These are phyloP conservation scores for Aplosporella prunicola DNA, from an alignment of 2,329 filamentous ascomycete genomes.

Conservation along the genomic window DNA sequence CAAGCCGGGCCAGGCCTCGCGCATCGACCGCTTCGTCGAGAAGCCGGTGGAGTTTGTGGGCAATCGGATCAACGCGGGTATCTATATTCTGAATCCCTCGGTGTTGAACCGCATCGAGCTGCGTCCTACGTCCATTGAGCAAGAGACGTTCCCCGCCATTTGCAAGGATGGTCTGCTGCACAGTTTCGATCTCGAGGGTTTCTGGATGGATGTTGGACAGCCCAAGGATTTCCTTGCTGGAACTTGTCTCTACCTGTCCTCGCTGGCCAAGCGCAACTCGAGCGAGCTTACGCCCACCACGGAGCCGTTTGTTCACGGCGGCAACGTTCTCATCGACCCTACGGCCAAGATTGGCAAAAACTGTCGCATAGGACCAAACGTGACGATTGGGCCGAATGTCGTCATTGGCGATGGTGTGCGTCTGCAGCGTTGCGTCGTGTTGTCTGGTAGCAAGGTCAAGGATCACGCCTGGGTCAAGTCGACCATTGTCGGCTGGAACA, in stretches of 20 bases:
- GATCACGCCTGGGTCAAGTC: conserved; percentile 99
- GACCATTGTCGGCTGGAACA: conserved; percentile 98
- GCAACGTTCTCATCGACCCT: conserved; percentile 92
- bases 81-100: conserved; percentile 94
- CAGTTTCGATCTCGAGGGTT: conserved; percentile 92
- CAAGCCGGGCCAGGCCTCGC: conserved; percentile 80
- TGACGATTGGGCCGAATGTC: conserved; percentile 88
- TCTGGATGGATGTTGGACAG: conserved; percentile 99
- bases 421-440: conserved; percentile 82
- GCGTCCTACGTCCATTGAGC: conserved; percentile 93
- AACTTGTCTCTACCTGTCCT: conserved; percentile 92
- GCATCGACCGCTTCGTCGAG: conserved; percentile 98
- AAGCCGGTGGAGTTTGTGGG: conserved; percentile 98
- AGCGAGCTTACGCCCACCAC: conserved; percentile 67
- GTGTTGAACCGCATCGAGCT: conserved; percentile 88
- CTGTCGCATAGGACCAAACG: conserved; percentile 95
- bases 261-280: conserved; percentile 79
- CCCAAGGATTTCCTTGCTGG: conserved; percentile 96
- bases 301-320: conserved; percentile 77
- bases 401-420: conserved; percentile 89
- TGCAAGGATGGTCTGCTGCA: conserved; percentile 82
- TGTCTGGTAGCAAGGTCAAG: conserved; percentile 88
- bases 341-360: conserved; percentile 95
- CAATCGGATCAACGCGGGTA: conserved; percentile 96
- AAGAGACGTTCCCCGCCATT: conserved; percentile 96